These are phyloP conservation scores for Globisporangium rhizosaccharum DNA, from an alignment of 352 stramenopile genomes.

Conservation along the genomic window DNA sequence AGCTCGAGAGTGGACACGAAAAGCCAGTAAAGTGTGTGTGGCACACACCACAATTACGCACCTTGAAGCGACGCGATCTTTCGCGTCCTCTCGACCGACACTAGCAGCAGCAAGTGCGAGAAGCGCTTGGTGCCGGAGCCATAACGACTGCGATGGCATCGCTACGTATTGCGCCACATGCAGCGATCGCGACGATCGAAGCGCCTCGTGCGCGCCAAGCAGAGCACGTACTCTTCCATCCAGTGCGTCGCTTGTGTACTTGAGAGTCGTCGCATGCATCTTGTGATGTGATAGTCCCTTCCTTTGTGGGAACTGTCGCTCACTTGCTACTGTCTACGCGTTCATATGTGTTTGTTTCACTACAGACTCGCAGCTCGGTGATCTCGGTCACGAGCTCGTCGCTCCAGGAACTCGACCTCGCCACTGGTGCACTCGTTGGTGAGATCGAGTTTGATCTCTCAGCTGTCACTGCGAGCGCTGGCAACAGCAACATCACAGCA, in stretches of 20 bases:
- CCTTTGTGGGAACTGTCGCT: neutral
- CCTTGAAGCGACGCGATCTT: constrained; percentile 3
- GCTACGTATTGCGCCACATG: constrained; percentile 7
- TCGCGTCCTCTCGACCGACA: neutral
- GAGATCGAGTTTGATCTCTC: constrained; percentile 67
- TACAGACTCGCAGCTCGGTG: constrained; percentile 31
- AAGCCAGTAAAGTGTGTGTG: neutral
- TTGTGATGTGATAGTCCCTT: neutral
- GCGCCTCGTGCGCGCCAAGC: constrained; percentile 6
- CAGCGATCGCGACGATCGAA: constrained; percentile 5
- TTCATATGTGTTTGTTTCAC: neutral
- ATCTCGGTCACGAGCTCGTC: constrained; percentile 51
- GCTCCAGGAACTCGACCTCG: constrained; percentile 59
- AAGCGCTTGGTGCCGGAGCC: neutral
- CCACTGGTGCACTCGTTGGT: constrained; percentile 42
- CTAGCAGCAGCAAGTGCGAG: neutral
- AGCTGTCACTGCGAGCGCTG: constrained; percentile 6
- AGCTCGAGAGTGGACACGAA: neutral
- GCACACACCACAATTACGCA: neutral
- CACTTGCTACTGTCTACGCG: neutral
- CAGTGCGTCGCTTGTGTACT: neutral
- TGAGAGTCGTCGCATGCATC: too few relatives aligned
- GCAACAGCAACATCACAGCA: neutral
- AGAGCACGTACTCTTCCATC: constrained; percentile 17
- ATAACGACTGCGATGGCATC: neutral